Conservation (phyloP, 116 monocot species). For the Iris pallida region DNA sequence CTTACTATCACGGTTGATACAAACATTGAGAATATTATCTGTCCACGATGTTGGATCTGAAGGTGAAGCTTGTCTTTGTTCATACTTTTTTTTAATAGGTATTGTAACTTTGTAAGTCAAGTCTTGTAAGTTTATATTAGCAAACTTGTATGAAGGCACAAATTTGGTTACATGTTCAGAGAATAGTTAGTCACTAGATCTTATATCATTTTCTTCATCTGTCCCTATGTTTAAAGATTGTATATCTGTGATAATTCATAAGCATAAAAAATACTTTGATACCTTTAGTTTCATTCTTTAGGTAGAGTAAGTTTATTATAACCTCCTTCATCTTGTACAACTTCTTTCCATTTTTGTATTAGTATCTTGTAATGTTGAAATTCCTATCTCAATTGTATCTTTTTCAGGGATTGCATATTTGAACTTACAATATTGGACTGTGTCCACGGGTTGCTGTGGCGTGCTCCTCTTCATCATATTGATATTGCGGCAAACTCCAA, state of each 20-base stretch:
- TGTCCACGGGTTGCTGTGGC: conserved; percentile 49
- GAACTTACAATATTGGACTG: conserved; percentile 66
- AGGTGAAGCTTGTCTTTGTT: conserved; percentile 27
- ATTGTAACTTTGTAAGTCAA: too few relatives aligned
- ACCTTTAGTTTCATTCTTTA: too few relatives aligned
- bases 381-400: conserved; percentile 1
- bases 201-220: too few relatives aligned
- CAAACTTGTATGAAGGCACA: too few relatives aligned
- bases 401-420: conserved; percentile 35
- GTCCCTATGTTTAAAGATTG: too few relatives aligned
- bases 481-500: conserved; percentile 25
- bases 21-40: conserved; percentile 43
- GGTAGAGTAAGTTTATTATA: too few relatives aligned
- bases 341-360: background rate
- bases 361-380: background rate
- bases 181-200: too few relatives aligned
- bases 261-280: too few relatives aligned
- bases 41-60: conserved; percentile 27
- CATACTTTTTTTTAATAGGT: background rate
- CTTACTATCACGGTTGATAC: conserved; percentile 79
- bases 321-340: too few relatives aligned
- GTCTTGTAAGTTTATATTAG: too few relatives aligned
- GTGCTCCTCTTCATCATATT: conserved; percentile 51
- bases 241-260: too few relatives aligned
- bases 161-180: too few relatives aligned